A percentile compares a stretch with the other conserved stretches of the same genome.
Conservation (phyloP, 176 grass and related monocot species). For the Paspalum notatum region DNA sequence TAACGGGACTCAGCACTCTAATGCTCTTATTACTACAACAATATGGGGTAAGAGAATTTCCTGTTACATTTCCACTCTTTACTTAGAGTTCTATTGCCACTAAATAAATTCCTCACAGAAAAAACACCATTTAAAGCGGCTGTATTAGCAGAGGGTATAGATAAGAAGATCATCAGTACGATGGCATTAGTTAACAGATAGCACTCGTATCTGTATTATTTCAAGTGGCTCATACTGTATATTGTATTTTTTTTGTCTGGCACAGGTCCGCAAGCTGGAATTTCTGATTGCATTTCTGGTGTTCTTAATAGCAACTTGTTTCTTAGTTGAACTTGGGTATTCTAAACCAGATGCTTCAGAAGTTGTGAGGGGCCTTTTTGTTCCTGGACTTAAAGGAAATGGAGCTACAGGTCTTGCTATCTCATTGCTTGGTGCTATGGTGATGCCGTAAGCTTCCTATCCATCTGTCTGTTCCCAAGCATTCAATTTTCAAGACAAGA, state of each 20-base stretch:
- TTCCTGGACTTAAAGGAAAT: slow-evolving; percentile 94
- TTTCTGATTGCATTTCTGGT: slow-evolving; percentile 90
- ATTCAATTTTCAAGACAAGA: background rate
- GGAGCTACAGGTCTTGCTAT: slow-evolving; percentile 92
- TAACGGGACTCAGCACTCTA: slow-evolving; percentile 94
- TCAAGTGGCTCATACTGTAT: background rate
- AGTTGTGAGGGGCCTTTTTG: slow-evolving; percentile 92
- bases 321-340: slow-evolving; percentile 86
- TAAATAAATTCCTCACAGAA: too few relatives aligned
- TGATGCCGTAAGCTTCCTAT: slow-evolving; percentile 89
- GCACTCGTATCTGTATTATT: background rate
- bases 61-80: slow-evolving; percentile 20
- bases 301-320: slow-evolving; percentile 84
- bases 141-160: background rate
- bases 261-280: slow-evolving; percentile 93
- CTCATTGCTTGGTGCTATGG: slow-evolving; percentile 97
- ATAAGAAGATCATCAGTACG: background rate
- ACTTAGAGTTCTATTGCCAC: slow-evolving; percentile 1
- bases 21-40: slow-evolving; percentile 88
- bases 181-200: slow-evolving; percentile 13
- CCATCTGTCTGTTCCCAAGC: background rate
- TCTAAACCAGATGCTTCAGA: slow-evolving; percentile 86
- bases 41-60: slow-evolving; percentile 74
- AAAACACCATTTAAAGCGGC: background rate
- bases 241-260: slow-evolving; percentile 12